Conservation (phyloP, 2,329 filamentous ascomycete genomes). For the Cryphonectria nitschkei region DNA sequence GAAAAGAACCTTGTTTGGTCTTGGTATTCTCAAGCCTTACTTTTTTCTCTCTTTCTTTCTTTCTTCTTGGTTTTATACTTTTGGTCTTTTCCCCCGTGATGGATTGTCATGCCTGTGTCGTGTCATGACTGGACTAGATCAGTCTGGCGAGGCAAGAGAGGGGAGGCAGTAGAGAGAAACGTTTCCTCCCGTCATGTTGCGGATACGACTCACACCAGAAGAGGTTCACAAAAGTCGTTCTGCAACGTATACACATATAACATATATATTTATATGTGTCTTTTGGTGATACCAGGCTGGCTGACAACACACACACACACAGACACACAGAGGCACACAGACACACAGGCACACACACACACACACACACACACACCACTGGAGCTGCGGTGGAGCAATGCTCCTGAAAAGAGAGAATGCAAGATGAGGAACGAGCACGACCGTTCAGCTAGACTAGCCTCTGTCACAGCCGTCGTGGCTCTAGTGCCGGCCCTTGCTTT, state of each 20-base stretch:
- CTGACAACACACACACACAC: no score
- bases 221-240: neutral
- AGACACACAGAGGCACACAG: no score
- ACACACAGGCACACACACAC: no score
- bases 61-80: neutral
- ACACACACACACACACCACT: no score
- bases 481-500: constrained; percentile 1
- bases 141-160: neutral
- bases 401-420: constrained; percentile 1
- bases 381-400: constrained; percentile 19
- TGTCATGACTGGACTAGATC: neutral
- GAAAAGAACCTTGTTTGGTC: neutral
- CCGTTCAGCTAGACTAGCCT: constrained; percentile 9
- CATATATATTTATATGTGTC: neutral
- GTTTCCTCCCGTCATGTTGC: neutral
- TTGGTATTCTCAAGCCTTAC: neutral
- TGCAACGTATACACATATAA: neutral
- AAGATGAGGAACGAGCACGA: constrained; percentile 24
- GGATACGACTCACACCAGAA: no score
- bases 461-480: constrained; percentile 7
- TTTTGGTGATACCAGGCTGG: constrained; percentile 20
- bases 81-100: no score
- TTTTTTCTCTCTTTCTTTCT: neutral
- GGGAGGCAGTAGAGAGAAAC: neutral
- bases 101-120: neutral